These are phyloP conservation scores for Rhodotorula graminis DNA, from an alignment of 768 basidiomycete species.

Conservation along the genomic window DNA sequence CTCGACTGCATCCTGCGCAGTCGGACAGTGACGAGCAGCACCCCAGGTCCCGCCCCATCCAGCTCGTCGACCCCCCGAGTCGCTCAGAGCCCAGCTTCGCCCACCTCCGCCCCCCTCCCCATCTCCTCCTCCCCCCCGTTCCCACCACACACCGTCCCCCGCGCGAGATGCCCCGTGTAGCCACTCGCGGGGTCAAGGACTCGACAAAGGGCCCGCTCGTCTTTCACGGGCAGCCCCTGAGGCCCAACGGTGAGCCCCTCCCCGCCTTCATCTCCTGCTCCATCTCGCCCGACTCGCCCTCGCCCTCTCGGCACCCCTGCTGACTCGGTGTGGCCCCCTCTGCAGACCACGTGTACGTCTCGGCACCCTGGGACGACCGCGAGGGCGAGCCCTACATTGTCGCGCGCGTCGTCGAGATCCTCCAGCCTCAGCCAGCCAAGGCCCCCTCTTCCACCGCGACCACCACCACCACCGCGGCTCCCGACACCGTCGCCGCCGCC, in stretches of 20 bases:
- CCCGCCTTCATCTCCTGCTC: not conserved
- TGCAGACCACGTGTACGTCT: slow-evolving; percentile 93
- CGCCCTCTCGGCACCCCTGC: not conserved
- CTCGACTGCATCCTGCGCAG: not conserved
- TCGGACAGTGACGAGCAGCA: too few species aligned
- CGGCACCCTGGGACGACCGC: slow-evolving; percentile 82
- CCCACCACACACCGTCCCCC: not conserved
- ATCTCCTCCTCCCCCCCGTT: not conserved
- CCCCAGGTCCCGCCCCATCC: not conserved
- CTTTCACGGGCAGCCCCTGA: slow-evolving; percentile 16
- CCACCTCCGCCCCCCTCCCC: not conserved
- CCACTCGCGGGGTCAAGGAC: not conserved
- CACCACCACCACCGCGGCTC: not conserved
- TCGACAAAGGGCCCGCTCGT: not conserved
- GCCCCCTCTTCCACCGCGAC: not conserved
- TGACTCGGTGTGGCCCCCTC: not conserved
- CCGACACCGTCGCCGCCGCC: not conserved
- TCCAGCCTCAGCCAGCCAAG: slow-evolving; percentile 56
- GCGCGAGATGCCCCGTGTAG: slow-evolving; percentile 9
- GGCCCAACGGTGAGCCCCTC: slow-evolving; percentile 21
- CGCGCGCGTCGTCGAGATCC: slow-evolving; percentile 93
- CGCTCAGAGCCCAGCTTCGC: too few species aligned
- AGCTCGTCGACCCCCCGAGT: not conserved
- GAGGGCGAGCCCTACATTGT: slow-evolving; percentile 91
- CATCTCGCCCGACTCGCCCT: not conserved